These are phyloP conservation scores for Cetradonia linearis DNA, from an alignment of 495 filamentous ascomycete species.

Conservation along the genomic window DNA sequence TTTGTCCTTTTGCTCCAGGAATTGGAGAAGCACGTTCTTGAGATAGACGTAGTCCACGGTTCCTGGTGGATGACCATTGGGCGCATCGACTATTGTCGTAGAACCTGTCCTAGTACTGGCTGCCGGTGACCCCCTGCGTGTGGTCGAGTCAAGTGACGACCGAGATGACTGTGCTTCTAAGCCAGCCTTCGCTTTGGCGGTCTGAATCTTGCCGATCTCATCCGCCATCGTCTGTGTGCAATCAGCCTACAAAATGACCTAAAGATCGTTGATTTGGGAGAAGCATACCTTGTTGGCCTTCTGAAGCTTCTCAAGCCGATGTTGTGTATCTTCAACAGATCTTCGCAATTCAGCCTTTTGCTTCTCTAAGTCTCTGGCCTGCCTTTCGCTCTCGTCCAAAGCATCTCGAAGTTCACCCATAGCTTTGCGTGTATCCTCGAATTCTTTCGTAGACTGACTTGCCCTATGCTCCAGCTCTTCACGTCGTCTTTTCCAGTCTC, in stretches of 20 bases:
- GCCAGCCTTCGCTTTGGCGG: conserved; percentile 28
- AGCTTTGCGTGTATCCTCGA: conserved; percentile 60
- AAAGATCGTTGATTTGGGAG: not conserved
- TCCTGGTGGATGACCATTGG: conserved; percentile 27
- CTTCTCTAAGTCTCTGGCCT: conserved; percentile 69
- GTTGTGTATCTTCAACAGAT: conserved; percentile 64
- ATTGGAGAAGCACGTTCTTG: conserved; percentile 91
- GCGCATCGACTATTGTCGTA: conserved; percentile 34
- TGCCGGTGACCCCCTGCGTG: conserved; percentile 34
- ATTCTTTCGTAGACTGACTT: conserved; percentile 58
- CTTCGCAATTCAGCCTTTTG: conserved; percentile 67
- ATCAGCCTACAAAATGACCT: conserved; percentile 10
- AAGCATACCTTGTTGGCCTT: conserved; percentile 51
- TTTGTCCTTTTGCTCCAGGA: conserved; percentile 90
- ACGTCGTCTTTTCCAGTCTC: conserved; percentile 60
- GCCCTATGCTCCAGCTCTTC: conserved; percentile 64
- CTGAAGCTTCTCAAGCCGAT: conserved; percentile 66
- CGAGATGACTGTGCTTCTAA: conserved; percentile 47
- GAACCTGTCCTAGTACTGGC: conserved; percentile 33
- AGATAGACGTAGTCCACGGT: conserved; percentile 73
- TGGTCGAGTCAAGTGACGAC: conserved; percentile 56
- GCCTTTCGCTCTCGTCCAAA: conserved; percentile 77
- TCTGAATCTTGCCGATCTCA: conserved; percentile 35
- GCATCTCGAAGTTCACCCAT: conserved; percentile 70
- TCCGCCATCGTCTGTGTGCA: conserved; percentile 36